These are phyloP conservation scores for Peniophora sp. DNA, from an alignment of 1,284 basidiomycete genomes.

Conservation along the genomic window DNA sequence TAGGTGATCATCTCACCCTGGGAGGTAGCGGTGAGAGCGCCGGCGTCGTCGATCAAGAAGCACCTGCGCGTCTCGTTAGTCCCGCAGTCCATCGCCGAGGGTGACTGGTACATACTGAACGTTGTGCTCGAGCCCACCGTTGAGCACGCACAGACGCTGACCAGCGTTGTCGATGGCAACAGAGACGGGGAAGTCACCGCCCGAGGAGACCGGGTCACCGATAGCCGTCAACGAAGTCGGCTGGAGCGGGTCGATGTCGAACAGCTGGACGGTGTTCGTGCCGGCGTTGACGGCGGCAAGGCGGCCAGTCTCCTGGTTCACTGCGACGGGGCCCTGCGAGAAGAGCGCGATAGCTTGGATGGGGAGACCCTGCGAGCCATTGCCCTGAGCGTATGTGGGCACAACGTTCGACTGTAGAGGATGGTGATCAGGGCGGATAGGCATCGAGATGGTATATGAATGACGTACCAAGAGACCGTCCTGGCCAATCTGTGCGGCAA, in stretches of 20 bases:
- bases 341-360: constrained; percentile 19
- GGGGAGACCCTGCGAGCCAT: too few species aligned
- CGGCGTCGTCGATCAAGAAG: too few species aligned
- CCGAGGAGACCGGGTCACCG: constrained; percentile 32
- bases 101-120: constrained; percentile 25
- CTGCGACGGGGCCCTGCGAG: constrained; percentile 30
- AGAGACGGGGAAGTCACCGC: constrained; percentile 43
- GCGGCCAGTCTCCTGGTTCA: constrained; percentile 18
- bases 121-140: constrained; percentile 38
- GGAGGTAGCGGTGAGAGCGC: too few species aligned
- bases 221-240: constrained; percentile 32
- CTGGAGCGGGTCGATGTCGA: constrained; percentile 34
- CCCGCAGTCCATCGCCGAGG: too few species aligned
- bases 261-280: constrained; percentile 39
- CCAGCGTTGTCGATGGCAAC: constrained; percentile 35
- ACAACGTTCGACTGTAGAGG: too few species aligned
- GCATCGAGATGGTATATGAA: too few species aligned
- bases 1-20: too few species aligned
- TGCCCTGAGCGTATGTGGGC: too few species aligned
- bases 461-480: too few species aligned
- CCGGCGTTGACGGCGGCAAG: constrained; percentile 35
- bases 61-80: too few species aligned
- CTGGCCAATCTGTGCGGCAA: too few species aligned
- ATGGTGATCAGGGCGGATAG: too few species aligned
- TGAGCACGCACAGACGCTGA: constrained; percentile 34